Percentiles rank a stretch among this genome's conserved stretches.
Conservation (phyloP, 108 stramenopile genomes). For the Fistulifera solaris region DNA sequence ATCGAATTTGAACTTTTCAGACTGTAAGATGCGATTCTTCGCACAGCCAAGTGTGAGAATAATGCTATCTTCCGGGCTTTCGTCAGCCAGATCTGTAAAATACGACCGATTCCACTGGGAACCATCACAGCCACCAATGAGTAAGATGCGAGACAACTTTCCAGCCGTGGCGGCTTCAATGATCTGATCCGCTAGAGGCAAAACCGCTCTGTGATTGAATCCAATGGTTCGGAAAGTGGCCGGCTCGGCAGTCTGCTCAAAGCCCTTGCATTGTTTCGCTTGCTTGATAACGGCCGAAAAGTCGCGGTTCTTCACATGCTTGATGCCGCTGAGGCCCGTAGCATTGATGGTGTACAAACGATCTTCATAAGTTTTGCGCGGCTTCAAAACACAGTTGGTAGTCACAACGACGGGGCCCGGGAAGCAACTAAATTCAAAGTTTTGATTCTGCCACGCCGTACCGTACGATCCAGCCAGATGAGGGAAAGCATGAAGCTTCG, state of each 20-base stretch:
- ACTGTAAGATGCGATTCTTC: conserved; percentile 65
- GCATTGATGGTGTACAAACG: conserved; percentile 70
- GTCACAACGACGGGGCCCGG: conserved; percentile 74
- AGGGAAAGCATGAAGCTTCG: conserved; percentile 54
- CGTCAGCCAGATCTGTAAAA: conserved; percentile 68
- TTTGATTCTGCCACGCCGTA: conserved; percentile 80
- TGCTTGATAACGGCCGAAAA: conserved; percentile 63
- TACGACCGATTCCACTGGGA: conserved; percentile 69
- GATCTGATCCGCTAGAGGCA: conserved; percentile 61
- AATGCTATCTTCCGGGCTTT: conserved; percentile 54
- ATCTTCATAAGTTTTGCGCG: conserved; percentile 59
- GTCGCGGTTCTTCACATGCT: conserved; percentile 56
- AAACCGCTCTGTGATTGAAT: conserved; percentile 72
- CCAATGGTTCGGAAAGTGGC: conserved; percentile 56
- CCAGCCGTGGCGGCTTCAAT: conserved; percentile 60
- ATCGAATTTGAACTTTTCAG: conserved; percentile 27
- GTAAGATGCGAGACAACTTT: conserved; percentile 54
- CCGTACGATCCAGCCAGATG: conserved; percentile 77
- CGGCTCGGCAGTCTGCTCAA: conserved; percentile 46
- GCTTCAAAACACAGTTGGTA: conserved; percentile 71
- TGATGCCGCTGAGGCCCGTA: conserved; percentile 60
- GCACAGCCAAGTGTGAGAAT: conserved; percentile 79
- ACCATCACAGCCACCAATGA: conserved; percentile 85
- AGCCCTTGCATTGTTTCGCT: conserved; percentile 58
- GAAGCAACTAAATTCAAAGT: conserved; percentile 66